Evolutionary conservation across 2,329 filamentous ascomycete genomes (phyloP), one percentile per base, ranked within the genome.

Genomic region (Ustulina deusta): DNA sequence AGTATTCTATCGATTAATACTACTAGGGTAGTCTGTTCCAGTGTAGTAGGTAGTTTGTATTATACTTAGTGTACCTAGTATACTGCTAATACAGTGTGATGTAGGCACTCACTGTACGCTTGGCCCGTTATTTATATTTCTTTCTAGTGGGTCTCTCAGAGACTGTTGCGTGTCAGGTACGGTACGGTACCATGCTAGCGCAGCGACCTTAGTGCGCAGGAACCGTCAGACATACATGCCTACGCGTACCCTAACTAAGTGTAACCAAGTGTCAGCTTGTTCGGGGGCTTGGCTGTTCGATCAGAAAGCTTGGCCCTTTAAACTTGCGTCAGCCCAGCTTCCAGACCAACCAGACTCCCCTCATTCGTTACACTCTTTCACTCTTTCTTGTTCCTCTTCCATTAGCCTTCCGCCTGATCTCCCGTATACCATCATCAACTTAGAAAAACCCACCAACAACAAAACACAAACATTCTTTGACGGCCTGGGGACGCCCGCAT

Each of bases 271-370:
- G 27, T 34, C 51, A 34, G 52, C 52, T 42, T 9, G 52, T 34
- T 40, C 22, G n/a, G 17, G 25, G 61, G 55, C 65, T 57, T 61
- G 36, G 61, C 61, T 32, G 36, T 34, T 11, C 32, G 32, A 44
- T 15, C 10, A 6, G 38, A 67, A 67, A 67, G 65, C 66, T 68
- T 68, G 66, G 66, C 66, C 57, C 66, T 68, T 68, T 68, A 65
- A 62, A 65, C 61, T 32, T 65, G 66, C 66, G 57, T 68, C 66
- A 68, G 66, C 57, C 66, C 61, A 65, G 62, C 48, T 54, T 55
- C 32, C 20, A 65, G n/a, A 52, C 59, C 40, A 48, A 6, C 46
- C 25, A 29, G 5, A 20, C 42, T 36, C 48, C 62, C 46, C 40
- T 61, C 52, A 36, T 49, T 65, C 57, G 51, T 58, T 44, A 54